These are phyloP conservation scores for Botryotinia convoluta DNA, from an alignment of 2,329 filamentous ascomycete species.

Conservation along the genomic window DNA sequence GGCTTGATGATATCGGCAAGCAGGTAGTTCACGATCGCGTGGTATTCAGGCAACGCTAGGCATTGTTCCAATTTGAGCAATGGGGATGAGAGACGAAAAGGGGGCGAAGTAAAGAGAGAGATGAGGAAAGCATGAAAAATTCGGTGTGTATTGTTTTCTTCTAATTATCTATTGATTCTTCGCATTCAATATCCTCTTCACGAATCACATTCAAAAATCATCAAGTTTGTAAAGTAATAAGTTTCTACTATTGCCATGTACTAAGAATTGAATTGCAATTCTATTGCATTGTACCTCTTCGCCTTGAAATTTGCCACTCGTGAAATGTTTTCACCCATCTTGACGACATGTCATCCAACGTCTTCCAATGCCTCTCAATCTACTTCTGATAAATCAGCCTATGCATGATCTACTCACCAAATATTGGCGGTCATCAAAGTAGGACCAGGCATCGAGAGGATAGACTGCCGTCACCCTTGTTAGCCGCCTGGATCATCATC, in stretches of 20 bases:
- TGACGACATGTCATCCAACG: constrained; percentile 59
- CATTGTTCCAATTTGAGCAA: background rate
- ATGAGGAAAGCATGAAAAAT: constrained; percentile 7
- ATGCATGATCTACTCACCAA: background rate
- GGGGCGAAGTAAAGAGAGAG: background rate
- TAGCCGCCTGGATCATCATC: constrained; percentile 64
- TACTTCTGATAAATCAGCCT: constrained; percentile 25
- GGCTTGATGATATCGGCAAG: constrained; percentile 38
- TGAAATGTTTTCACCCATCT: constrained; percentile 21
- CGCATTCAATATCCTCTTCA: constrained; percentile 19
- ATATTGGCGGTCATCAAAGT: constrained; percentile 28
- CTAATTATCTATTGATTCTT: constrained; percentile 23
- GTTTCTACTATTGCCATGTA: constrained; percentile 24
- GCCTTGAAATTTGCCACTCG: background rate
- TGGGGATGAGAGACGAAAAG: background rate
- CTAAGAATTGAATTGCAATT: constrained; percentile 19
- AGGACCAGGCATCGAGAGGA: constrained; percentile 57
- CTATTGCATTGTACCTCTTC: constrained; percentile 9
- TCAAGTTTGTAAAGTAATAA: constrained; percentile 25
- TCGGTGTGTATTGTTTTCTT: constrained; percentile 26
- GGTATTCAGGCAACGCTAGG: background rate
- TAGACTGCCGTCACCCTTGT: constrained; percentile 58
- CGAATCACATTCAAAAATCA: constrained; percentile 2
- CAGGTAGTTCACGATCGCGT: constrained; percentile 26
- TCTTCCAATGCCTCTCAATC: constrained; percentile 57